Base-by-base conservation (phyloP, 1,284 basidiomycete genomes). In the Tilletia indica region DNA sequence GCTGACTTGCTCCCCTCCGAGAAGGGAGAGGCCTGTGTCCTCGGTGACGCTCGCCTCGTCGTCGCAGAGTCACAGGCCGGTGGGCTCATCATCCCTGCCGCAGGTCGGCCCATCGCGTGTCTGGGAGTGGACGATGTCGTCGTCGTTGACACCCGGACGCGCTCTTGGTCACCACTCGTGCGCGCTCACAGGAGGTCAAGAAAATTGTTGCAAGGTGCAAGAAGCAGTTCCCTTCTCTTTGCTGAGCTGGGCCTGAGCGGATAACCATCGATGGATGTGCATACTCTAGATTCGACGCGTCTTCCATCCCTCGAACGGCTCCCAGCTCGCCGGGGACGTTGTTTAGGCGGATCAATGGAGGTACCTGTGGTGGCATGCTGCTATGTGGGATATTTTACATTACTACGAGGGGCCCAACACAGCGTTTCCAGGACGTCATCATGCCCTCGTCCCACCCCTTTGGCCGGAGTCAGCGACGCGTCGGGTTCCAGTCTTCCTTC, bases 61-160 rank as follows among this genome's bases (percentile, higher is more conserved):
- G 71, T 84, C 11, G 82, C 83, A 12, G 83, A 84, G 67, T 74
- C 73, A 19, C 82, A 83, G 71, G 82, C 81, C 0, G 83, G 83
- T 25, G 83, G 83, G 19, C 68, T 84, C 31, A 79, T 84, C 42
- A 74, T 84, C 2, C 82, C 82, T 0, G 80, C 79, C 0, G 75
- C 78, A 0, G 80, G 82, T 3, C 70, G 81, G 36, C 72, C 76
- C n/a, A 80, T 84, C 21, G 83, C 83, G 4, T 83, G 82, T 67
- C 58, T 84, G 36, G 83, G 83, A 72, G 81, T 84, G 21, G 83
- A 84, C 75, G 83, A 84, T 51, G 83, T 84, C 2, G 83, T 84
- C 5, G 73, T 84, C 16, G 81, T 84, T n/a, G 83, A 83, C 48
- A 82, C 81, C 21, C 78, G 4, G 82, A 84, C 69, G 83, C 82